These are phyloP conservation scores for Zopfochytrium polystomum DNA, from an alignment of 371 early-diverging fungal genomes.

Conservation along the genomic window DNA sequence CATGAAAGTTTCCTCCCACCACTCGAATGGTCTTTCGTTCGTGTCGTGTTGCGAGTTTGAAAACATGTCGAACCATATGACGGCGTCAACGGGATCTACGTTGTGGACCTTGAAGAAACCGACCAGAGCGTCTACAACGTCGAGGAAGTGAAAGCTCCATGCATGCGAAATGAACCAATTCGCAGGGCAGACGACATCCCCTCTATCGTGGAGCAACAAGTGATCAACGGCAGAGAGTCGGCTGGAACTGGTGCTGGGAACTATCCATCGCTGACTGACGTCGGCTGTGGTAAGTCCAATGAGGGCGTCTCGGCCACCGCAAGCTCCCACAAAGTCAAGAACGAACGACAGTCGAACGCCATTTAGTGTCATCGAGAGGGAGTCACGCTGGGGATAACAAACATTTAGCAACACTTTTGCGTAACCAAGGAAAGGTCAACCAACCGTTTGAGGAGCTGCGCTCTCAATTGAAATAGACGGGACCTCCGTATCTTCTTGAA, in stretches of 20 bases:
- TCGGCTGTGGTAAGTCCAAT: slow-evolving; percentile 19
- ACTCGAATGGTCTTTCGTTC: slow-evolving; percentile 6
- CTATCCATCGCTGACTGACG: slow-evolving; percentile 19
- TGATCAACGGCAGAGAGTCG: slow-evolving; percentile 7
- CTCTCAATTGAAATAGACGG: too few relatives aligned
- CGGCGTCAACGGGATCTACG: neutral
- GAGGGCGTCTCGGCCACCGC: slow-evolving; percentile 25
- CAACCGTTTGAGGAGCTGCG: too few relatives aligned
- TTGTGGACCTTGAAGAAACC: neutral
- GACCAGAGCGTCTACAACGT: slow-evolving; percentile 22
- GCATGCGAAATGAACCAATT: slow-evolving; percentile 23
- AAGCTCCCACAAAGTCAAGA: slow-evolving; percentile 9
- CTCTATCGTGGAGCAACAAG: neutral
- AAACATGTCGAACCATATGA: slow-evolving; percentile 30
- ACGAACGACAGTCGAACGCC: neutral
- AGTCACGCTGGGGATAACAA: too few relatives aligned
- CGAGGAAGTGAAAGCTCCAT: slow-evolving; percentile 25
- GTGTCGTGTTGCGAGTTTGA: slow-evolving; percentile 21
- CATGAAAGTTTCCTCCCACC: slow-evolving; percentile 23
- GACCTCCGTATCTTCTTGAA: too few relatives aligned
- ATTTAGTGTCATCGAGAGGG: neutral
- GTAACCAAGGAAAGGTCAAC: too few relatives aligned
- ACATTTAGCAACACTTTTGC: too few relatives aligned
- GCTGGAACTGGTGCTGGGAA: slow-evolving; percentile 14
- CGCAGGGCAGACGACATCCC: slow-evolving; percentile 2